Base-by-base conservation (phyloP, 306 rosid species). In the Abrus precatorius region DNA sequence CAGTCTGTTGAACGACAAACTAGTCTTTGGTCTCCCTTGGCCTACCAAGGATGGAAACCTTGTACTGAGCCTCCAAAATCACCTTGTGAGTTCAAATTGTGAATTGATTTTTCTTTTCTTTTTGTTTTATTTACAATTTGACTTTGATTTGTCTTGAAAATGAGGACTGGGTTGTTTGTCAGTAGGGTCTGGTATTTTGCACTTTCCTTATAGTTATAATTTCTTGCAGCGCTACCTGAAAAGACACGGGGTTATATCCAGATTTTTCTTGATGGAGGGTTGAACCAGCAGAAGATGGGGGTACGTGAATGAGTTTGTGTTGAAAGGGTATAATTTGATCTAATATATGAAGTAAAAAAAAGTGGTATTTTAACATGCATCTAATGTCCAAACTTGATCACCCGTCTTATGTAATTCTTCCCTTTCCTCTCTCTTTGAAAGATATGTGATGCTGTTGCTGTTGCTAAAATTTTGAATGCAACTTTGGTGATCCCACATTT, bases 221-320 rank as follows among this genome's bases (percentile, higher is more conserved):
- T 85, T 75, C 53, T 63, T 76, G 92, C 90, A 95, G 99, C 93
- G 34, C 53, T 80, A 45, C 94, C 93, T 0, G 85, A 84, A 79
- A 85, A 87, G 14, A 87, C 94, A 70, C 62, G 80, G 70, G 97
- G 97, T 72, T 95, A 87, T 84, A 81, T 95, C 69, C 97, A 95
- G 85, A 87, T 95, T 56, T 95, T 95, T 83, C 99, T 95, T 61
- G 98, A 95, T 85, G 99, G 99, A 77, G 99, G 99, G 27, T 77
- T 95, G 89, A 95, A 95, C 89, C 98, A 95, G 88, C 99, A 95
- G 91, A 95, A 92, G 86, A 95, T 95, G 98, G 99, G 99, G 97
- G 99, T 93, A 88, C 43, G 87, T 80, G 28, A 63, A 54, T 80
- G 60, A 70, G 59, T 63, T 70, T 84, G 63, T 73, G 36, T 77